Base-by-base conservation (phyloP, 495 filamentous ascomycete genomes). In the Penicillium cataractarum region DNA sequence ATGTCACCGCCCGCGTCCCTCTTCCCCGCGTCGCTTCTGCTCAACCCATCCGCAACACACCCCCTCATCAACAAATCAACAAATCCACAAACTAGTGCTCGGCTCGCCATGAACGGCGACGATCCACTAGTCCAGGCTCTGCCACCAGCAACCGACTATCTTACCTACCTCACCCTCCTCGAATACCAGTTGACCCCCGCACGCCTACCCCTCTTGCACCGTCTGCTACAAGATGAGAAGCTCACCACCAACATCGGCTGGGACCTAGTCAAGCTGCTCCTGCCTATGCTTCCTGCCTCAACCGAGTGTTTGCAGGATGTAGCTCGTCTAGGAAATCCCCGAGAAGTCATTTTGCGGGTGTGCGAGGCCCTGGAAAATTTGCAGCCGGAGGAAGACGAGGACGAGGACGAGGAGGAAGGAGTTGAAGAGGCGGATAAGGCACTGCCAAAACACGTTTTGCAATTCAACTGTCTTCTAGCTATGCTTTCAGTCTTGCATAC, bases 241-340 rank as follows among this genome's bases (percentile, higher is more conserved):
- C 82, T 99, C 56, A 93, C 93, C 1, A 87, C 86, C 50, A 92
- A 97, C 63, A 97, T 99, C 69, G 96, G 95, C 49, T 99, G 95
- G 95, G 95, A 99, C 70, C 76, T 99, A 44, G 90, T 99, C 8
- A 89, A 91, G 70, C 84, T 96, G 51, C 85, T 99, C 2, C 79
- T 97, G 21, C 88, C 90, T 19, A 84, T 88, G 66, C 73, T 97
- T 1, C 87, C 89, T 1, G 87, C 83, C 37, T 91, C 88, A 3
- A 83, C 87, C 40, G 76, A 84, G 67, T 96, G 93, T 72, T 83
- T 99, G 1, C 86, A 91, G 55, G 83, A 88, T 74, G 83, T 91
- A 15, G 94, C 96, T 21, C 82, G 88, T 10, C 77, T 93, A 53
- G 95, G 95, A 24, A 99, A 98, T 67, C 96, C 95, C 0, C 82